These are phyloP conservation scores for Blastobotrys capitulatus DNA, from an alignment of 1,139 yeast genomes.

Conservation along the genomic window DNA sequence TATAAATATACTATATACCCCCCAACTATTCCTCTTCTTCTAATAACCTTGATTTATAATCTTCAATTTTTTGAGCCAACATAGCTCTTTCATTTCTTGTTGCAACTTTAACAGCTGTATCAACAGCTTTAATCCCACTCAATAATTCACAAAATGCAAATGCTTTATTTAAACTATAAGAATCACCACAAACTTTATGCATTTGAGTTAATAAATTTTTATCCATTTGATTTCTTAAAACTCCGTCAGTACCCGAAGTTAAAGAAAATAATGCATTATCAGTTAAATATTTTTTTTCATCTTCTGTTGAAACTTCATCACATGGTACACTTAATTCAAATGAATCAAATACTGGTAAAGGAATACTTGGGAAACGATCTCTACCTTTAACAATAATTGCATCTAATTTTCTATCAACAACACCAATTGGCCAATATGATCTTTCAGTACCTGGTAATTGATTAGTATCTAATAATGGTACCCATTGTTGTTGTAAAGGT, in stretches of 20 bases:
- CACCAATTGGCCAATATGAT: conserved; percentile 81
- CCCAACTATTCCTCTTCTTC: background rate
- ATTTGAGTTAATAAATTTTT: conserved; percentile 69
- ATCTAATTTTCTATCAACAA: conserved; percentile 55
- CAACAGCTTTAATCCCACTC: conserved; percentile 66
- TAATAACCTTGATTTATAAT: conserved; percentile 53
- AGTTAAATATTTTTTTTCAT: conserved; percentile 15
- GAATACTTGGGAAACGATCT: conserved; percentile 49
- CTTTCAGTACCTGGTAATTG: conserved; percentile 36
- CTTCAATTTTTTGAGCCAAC: conserved; percentile 55
- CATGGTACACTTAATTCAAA: conserved; percentile 62
- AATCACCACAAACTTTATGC: conserved; percentile 68
- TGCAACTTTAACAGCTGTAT: conserved; percentile 80
- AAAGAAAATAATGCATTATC: conserved; percentile 25
- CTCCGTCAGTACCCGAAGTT: conserved; percentile 6
- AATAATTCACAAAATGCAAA: conserved; percentile 61
- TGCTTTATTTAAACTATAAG: conserved; percentile 57
- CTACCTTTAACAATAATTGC: conserved; percentile 70
- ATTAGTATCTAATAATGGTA: conserved; percentile 74
- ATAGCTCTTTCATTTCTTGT: conserved; percentile 64
- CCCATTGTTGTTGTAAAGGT: conserved; percentile 74
- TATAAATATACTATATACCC: too few species aligned
- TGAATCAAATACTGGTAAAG: conserved; percentile 80
- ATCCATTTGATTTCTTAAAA: conserved; percentile 45
- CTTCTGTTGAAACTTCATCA: conserved; percentile 10